Percentiles rank a stretch among this genome's conserved stretches.
Evolutionary conservation across 306 rosid genomes (phyloP).

Genomic region (Quercus rubra): DNA sequence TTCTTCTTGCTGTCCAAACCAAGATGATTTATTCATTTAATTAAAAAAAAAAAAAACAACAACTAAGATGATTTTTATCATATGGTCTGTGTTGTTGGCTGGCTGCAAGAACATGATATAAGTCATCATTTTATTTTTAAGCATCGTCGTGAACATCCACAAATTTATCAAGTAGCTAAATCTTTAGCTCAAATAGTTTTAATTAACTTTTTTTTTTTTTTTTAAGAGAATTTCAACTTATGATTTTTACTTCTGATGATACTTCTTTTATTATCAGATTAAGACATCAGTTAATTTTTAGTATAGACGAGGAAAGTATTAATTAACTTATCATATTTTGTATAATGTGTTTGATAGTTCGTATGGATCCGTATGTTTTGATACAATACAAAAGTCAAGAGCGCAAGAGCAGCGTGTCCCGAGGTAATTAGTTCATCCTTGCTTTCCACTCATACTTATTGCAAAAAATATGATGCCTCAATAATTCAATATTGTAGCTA

Average conservation of each 20-base stretch:
- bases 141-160: background rate
- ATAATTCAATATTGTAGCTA: too few relatives aligned
- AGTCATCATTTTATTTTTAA: background rate
- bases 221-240: rapidly evolving
- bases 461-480: background rate
- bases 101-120: background rate
- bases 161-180: background rate
- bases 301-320: rapidly evolving
- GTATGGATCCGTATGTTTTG: conserved; percentile 80
- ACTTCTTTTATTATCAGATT: too few relatives aligned
- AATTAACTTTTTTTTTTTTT: too few relatives aligned
- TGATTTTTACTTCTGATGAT: rapidly evolving
- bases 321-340: background rate
- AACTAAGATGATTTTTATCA: background rate
- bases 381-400: conserved; percentile 76
- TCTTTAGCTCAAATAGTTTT: too few relatives aligned
- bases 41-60: background rate
- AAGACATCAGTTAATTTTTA: rapidly evolving
- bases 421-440: conserved; percentile 38
- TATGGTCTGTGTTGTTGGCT: background rate
- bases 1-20: background rate
- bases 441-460: background rate
- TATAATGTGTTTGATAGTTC: conserved; percentile 29
- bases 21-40: background rate
- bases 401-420: conserved; percentile 61